A percentile compares a stretch with the other conserved stretches of the same genome.
phyloP scores from a whole-genome alignment of 2,329 filamentous ascomycete species.

The Claviceps humidiphila region DNA sequence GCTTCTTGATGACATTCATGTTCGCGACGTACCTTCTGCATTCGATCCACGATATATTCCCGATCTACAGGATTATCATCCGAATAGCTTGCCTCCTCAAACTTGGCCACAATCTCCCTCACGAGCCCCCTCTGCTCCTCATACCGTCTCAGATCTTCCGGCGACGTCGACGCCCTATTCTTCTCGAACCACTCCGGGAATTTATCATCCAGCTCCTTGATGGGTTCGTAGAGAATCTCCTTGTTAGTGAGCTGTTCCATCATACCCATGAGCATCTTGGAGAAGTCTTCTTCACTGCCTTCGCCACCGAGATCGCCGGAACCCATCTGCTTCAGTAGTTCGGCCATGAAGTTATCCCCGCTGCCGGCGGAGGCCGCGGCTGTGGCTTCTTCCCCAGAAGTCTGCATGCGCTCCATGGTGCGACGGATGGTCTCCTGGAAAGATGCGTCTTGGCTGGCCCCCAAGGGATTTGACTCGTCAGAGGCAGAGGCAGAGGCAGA shows the following conservation, averaged over 20 bases:
- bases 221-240: conserved; percentile 94
- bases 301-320: conserved; percentile 36
- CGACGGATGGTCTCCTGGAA: conserved; percentile 89
- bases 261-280: conserved; percentile 91
- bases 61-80: conserved; percentile 72
- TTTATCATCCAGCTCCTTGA: conserved; percentile 92
- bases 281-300: conserved; percentile 66
- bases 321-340: conserved; percentile 74
- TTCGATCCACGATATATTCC: conserved; percentile 89
- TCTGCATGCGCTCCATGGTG: conserved; percentile 94
- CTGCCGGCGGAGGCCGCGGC: conserved; percentile 57
- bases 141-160: conserved; percentile 68
- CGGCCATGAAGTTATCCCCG: conserved; percentile 71
- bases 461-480: conserved; percentile 19
- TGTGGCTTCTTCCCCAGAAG: conserved; percentile 73
- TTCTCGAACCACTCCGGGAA: conserved; percentile 81
- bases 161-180: conserved; percentile 51
- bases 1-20: not conserved
- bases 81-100: conserved; percentile 68
- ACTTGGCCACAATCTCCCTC: conserved; percentile 74
- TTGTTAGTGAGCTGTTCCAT: conserved; percentile 99
- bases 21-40: conserved; percentile 71
- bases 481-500: conserved; percentile 10
- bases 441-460: conserved; percentile 35
- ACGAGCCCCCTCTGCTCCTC: conserved; percentile 69